A percentile compares a stretch with the other conserved stretches of the same genome.
phyloP scores from a whole-genome alignment of 495 filamentous ascomycete species.

The Hypomontagnella monticulosa region DNA sequence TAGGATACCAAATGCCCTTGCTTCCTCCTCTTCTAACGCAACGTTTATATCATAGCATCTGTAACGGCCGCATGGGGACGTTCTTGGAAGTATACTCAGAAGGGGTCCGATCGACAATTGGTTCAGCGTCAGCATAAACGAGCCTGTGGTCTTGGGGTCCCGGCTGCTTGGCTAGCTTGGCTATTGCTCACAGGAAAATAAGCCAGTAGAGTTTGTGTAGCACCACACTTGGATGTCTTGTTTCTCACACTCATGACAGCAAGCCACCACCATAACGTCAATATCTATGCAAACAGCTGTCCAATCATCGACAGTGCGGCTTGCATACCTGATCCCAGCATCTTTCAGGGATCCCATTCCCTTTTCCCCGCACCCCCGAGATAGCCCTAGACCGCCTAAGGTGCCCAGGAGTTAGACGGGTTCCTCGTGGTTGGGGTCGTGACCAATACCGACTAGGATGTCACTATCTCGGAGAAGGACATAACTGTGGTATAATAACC shows the following conservation, averaged over 20 bases:
- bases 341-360: slow-evolving; percentile 32
- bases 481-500: slow-evolving; percentile 28
- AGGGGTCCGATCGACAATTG: slow-evolving; percentile 17
- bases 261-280: slow-evolving; percentile 21
- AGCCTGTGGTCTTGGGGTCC: neutral
- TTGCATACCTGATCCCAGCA: slow-evolving; percentile 24
- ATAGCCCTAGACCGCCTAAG: slow-evolving; percentile 28
- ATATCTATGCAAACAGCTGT: slow-evolving; percentile 8
- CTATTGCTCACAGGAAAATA: slow-evolving; percentile 10
- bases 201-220: slow-evolving; percentile 16
- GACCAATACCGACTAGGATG: neutral
- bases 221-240: slow-evolving; percentile 16
- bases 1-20: slow-evolving; percentile 21
- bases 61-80: slow-evolving; percentile 2
- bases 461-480: slow-evolving; percentile 1
- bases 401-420: too few species aligned
- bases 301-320: slow-evolving; percentile 26
- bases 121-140: neutral
- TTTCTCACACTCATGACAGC: slow-evolving; percentile 20
- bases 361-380: slow-evolving; percentile 38
- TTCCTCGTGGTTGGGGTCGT: slow-evolving; percentile 15
- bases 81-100: slow-evolving; percentile 1
- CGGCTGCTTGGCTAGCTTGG: slow-evolving; percentile 9
- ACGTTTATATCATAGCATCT: slow-evolving; percentile 27
- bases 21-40: slow-evolving; percentile 24